Percentiles rank a stretch among this genome's conserved stretches.
phyloP scores from a whole-genome alignment of 345 rosid genomes.

The Boechera retrofracta region DNA sequence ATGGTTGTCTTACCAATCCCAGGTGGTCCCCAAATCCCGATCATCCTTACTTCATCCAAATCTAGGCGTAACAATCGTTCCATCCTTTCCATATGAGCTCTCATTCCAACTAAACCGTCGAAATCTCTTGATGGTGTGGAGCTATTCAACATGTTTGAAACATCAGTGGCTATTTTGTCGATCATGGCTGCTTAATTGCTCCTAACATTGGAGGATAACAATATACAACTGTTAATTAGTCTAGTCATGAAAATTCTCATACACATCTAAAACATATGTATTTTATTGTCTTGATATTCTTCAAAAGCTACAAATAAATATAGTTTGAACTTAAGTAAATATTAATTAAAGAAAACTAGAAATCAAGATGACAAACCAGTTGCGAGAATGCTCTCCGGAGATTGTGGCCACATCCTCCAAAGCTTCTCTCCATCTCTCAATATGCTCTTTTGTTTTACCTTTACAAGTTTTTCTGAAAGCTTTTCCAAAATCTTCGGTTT shows the following conservation, averaged over 20 bases:
- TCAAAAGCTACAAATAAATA: background rate
- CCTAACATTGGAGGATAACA: background rate
- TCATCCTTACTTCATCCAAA: background rate
- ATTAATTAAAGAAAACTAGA: background rate
- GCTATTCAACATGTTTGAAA: background rate
- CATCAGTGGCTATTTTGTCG: background rate
- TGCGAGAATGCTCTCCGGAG: background rate
- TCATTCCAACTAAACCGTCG: background rate
- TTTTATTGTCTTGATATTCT: background rate
- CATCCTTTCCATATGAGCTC: background rate
- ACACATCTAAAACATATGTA: background rate
- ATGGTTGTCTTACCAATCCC: conserved; percentile 6
- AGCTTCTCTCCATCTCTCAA: background rate
- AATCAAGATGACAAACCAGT: background rate
- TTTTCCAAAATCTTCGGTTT: background rate
- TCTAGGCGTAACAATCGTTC: background rate
- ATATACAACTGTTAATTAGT: no score
- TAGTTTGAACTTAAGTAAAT: no score
- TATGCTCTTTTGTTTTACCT: background rate
- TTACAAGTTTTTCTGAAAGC: background rate
- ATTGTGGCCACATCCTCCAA: background rate
- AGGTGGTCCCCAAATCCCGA: background rate
- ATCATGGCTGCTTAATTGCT: background rate
- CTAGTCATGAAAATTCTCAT: background rate
- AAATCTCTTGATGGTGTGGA: background rate